These are phyloP conservation scores for Populus pruinosa DNA, from an alignment of 345 rosid genomes.

Conservation along the genomic window DNA sequence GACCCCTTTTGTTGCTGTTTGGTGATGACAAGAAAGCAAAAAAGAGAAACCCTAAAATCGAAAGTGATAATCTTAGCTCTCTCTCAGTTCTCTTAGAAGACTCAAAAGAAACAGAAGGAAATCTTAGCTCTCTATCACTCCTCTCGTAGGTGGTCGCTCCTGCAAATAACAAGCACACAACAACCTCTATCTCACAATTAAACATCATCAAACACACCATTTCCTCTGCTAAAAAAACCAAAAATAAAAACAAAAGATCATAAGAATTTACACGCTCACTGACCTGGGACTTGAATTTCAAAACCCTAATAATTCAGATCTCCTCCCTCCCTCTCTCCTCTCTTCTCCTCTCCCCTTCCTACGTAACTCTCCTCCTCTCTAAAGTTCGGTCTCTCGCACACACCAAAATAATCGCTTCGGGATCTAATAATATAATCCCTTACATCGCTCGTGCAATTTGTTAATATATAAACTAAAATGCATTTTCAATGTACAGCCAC, in stretches of 20 bases:
- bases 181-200: constrained; percentile 74
- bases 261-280: constrained; percentile 13
- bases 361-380: constrained; percentile 1
- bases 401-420: not conserved
- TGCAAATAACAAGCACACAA: constrained; percentile 67
- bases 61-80: constrained; percentile 36
- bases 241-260: not conserved
- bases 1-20: not conserved
- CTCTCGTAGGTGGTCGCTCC: constrained; percentile 49
- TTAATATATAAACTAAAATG: too few relatives aligned
- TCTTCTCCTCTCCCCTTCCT: constrained; percentile 3
- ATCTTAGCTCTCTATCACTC: constrained; percentile 37
- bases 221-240: constrained; percentile 7
- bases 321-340: not conserved
- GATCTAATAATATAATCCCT: not conserved
- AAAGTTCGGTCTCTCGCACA: not conserved
- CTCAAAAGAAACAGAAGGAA: not conserved
- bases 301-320: constrained; percentile 20
- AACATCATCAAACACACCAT: constrained; percentile 48
- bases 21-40: not conserved
- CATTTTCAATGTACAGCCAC: too few relatives aligned
- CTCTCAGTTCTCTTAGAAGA: constrained; percentile 18
- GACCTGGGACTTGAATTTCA: constrained; percentile 11
- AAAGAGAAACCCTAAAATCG: constrained; percentile 37
- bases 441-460: too few relatives aligned